Conservation (phyloP, 2,329 filamentous ascomycete species). For the Trichoderma breve region DNA sequence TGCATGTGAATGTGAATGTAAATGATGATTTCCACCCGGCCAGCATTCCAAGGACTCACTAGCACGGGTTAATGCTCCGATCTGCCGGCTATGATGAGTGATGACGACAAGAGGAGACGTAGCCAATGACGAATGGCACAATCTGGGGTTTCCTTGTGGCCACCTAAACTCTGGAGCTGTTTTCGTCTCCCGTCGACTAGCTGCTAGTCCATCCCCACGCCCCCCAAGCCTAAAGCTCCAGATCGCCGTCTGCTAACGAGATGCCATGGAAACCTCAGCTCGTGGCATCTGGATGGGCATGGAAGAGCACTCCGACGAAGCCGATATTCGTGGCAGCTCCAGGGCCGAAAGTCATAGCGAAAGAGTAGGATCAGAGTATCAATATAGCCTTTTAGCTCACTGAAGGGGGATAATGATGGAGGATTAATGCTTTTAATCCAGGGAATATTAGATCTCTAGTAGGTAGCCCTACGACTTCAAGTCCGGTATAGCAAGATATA, state of each 20-base stretch:
- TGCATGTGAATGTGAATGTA: neutral
- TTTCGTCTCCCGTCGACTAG: slow-evolving; percentile 6
- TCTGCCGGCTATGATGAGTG: slow-evolving; percentile 13
- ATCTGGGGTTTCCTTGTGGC: neutral
- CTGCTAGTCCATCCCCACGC: neutral
- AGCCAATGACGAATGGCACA: slow-evolving; percentile 1
- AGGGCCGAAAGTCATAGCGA: neutral
- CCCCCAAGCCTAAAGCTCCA: neutral
- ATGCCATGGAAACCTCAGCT: neutral
- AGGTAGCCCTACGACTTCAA: neutral
- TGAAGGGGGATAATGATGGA: neutral
- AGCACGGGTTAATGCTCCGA: neutral
- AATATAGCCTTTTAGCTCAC: neutral
- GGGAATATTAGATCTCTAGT: no score
- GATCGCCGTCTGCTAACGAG: neutral
- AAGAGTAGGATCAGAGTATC: neutral
- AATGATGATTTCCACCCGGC: neutral
- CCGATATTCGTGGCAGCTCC: neutral
- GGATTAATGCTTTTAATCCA: neutral
- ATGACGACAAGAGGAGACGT: slow-evolving; percentile 6
- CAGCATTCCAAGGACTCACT: neutral
- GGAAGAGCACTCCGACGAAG: neutral
- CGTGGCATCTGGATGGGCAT: neutral
- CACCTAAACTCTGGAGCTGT: neutral
- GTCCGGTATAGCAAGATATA: neutral